These are phyloP conservation scores for Sorghum bicolor DNA, from an alignment of 176 grass and related monocot genomes.

Conservation along the genomic window Sorghum_bicolor_NCBIv3 NC_012874.2:11578501-11579000, in stretches of 20 bases:
- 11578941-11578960: background rate
- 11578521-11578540: slow-evolving; percentile 7
- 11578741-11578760: slow-evolving; percentile 21
- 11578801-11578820: slow-evolving; percentile 1
- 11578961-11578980: background rate
- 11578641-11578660: slow-evolving; percentile 41
- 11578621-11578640: slow-evolving; percentile 45
- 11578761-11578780: slow-evolving; percentile 35
- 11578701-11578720: slow-evolving; percentile 23
- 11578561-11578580: slow-evolving; percentile 49
- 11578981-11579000: background rate
- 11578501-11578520: slow-evolving; percentile 4
- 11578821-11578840: slow-evolving; percentile 25
- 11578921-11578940: background rate
- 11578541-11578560: slow-evolving; percentile 43
- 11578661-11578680: slow-evolving; percentile 41
- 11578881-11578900: background rate
- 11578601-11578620: slow-evolving; percentile 27
- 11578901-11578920: background rate
- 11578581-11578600: slow-evolving; percentile 34
- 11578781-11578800: background rate
- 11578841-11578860: slow-evolving; percentile 1
- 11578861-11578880: background rate
- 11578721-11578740: background rate
- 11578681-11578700: slow-evolving; percentile 52